These are phyloP conservation scores for Ophidiomyces ophidiicola DNA, from an alignment of 2,329 filamentous ascomycete species.

Conservation along the genomic window DNA sequence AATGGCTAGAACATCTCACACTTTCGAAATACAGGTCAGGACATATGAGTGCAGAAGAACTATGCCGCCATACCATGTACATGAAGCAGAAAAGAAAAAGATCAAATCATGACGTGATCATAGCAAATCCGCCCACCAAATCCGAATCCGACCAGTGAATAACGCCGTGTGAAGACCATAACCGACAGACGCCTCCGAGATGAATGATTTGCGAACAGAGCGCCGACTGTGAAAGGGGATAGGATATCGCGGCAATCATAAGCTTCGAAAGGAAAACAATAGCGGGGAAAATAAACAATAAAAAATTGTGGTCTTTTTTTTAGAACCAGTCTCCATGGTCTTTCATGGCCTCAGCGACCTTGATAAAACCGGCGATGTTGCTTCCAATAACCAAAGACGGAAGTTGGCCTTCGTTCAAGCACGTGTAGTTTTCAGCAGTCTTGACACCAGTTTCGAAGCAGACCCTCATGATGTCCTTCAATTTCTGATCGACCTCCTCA, in stretches of 20 bases:
- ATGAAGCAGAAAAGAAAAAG: not conserved
- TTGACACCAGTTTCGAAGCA: slow-evolving; percentile 82
- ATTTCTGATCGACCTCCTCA: slow-evolving; percentile 81
- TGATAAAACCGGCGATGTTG: slow-evolving; percentile 96
- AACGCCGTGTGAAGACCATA: not conserved
- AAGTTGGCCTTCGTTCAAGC: slow-evolving; percentile 64
- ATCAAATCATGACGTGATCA: not conserved
- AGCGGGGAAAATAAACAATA: too few relatives aligned
- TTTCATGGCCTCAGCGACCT: slow-evolving; percentile 88
- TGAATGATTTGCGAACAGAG: not conserved
- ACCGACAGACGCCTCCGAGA: slow-evolving; percentile 1
- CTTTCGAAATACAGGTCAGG: slow-evolving; percentile 1
- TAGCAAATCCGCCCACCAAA: not conserved
- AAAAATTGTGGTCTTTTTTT: not conserved
- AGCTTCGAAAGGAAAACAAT: not conserved
- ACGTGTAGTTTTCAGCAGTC: slow-evolving; percentile 81
- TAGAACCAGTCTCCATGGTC: slow-evolving; percentile 92
- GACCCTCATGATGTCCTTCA: slow-evolving; percentile 89
- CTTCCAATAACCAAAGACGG: slow-evolving; percentile 83
- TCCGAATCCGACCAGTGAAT: not conserved
- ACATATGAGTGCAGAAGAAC: slow-evolving; percentile 1
- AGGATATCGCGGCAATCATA: slow-evolving; percentile 6
- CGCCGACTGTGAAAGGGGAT: not conserved
- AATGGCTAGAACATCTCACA: not conserved
- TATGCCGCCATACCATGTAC: not conserved